Evolutionary conservation across 441 rosid genomes (phyloP).

Genomic region (Manihot esculenta): DNA sequence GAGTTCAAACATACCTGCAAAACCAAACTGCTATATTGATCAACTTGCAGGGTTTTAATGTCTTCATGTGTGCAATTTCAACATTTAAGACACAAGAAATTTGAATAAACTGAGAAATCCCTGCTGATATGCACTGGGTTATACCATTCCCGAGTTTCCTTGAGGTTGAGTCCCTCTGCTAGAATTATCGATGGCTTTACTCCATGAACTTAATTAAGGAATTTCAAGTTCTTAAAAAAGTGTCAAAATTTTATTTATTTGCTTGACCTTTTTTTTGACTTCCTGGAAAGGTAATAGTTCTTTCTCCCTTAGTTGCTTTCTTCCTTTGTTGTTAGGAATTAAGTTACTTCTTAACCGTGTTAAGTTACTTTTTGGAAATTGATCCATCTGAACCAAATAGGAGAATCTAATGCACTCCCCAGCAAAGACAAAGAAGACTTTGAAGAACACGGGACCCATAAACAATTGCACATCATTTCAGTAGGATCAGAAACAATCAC

Average conservation of each 20-base stretch:
- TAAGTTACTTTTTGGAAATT: no score
- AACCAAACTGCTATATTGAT: slow-evolving; percentile 84
- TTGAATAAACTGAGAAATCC: slow-evolving; percentile 67
- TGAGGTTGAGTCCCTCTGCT: slow-evolving; percentile 68
- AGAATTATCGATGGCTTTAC: slow-evolving; percentile 59
- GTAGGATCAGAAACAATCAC: slow-evolving; percentile 54
- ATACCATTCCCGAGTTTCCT: slow-evolving; percentile 40
- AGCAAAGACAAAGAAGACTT: slow-evolving; percentile 78
- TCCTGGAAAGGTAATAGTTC: no score
- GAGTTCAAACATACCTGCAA: slow-evolving; percentile 56
- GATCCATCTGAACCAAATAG: no score
- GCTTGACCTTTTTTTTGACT: no score
- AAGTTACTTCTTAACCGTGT: no score
- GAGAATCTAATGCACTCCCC: slow-evolving; percentile 76
- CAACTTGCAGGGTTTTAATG: slow-evolving; percentile 51
- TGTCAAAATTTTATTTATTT: no score
- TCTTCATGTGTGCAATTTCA: slow-evolving; percentile 53
- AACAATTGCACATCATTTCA: slow-evolving; percentile 75
- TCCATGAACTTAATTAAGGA: no score
- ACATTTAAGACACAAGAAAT: slow-evolving; percentile 58
- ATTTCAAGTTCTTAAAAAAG: no score
- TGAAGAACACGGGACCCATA: slow-evolving; percentile 93
- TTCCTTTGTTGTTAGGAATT: no score
- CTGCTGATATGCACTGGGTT: slow-evolving; percentile 35
- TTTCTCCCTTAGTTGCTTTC: no score